These are phyloP conservation scores for Azolla pinnata DNA, from an alignment of 75 land plant genomes.

Conservation along the genomic window DNA sequence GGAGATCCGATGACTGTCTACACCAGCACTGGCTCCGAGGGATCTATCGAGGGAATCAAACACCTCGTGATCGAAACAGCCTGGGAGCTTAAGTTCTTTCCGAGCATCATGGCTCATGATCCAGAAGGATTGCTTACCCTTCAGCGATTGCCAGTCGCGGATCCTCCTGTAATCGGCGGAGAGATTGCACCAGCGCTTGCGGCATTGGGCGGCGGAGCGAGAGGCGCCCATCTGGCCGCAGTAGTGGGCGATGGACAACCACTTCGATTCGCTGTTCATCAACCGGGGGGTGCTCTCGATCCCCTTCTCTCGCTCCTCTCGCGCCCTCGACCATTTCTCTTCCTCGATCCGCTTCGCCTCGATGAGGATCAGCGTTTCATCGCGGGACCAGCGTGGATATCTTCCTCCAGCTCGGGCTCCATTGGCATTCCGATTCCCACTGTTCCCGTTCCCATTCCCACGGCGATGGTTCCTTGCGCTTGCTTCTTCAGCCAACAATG, in stretches of 20 bases:
- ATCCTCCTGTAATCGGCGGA: conserved; percentile 15
- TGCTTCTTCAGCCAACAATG: too few relatives aligned
- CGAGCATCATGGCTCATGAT: conserved; percentile 10
- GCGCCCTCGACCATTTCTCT: conserved; percentile 9
- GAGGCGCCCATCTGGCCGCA: conserved; percentile 12
- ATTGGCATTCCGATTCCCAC: background rate
- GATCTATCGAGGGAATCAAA: conserved; percentile 13
- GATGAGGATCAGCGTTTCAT: conserved; percentile 66
- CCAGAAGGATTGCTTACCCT: conserved; percentile 11
- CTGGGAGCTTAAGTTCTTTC: conserved; percentile 21
- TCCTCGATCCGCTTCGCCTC: conserved; percentile 52
- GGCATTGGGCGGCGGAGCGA: conserved; percentile 13
- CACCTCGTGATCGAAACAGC: conserved; percentile 17
- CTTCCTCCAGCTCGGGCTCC: background rate
- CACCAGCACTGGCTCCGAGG: background rate
- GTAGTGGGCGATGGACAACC: conserved; percentile 15
- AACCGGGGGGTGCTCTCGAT: background rate
- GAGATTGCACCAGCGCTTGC: conserved; percentile 13
- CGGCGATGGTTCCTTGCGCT: too few relatives aligned
- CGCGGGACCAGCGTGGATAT: conserved; percentile 65
- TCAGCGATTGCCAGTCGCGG: conserved; percentile 9
- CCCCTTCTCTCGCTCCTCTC: background rate
- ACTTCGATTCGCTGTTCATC: conserved; percentile 12
- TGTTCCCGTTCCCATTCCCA: background rate
- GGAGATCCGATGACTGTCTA: too few relatives aligned